Base-by-base conservation (phyloP, 2,329 filamentous ascomycete genomes). In the Gaeumannomyces tritici region DNA sequence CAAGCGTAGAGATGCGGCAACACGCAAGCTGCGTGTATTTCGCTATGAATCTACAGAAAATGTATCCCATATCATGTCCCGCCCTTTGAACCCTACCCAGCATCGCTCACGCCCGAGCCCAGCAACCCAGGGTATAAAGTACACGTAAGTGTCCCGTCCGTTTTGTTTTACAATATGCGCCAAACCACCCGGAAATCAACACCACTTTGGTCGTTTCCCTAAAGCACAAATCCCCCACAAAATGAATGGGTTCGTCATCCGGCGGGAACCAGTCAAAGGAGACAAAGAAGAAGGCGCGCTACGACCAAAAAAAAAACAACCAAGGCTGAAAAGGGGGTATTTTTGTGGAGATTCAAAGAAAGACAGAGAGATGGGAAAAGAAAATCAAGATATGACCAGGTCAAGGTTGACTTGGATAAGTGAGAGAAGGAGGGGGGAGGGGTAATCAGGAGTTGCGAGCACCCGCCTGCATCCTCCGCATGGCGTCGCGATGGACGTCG, bases 401-500 rank as follows among this genome's bases (percentile, higher is more conserved):
- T 51, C 42, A 11, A 51, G 18, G 18, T n/a, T n/a, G 42, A n/a
- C 42, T 15, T 51, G 42, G 21, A 51, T 2, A n/a, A n/a, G 35
- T 4, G 28, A 24, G 57, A 58, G 15, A 33, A 13, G 24, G n/a
- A 26, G 21, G 6, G 0, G 21, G 1, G 21, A 51, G n/a, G n/a
- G 18, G 29, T n/a, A 27, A 24, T 62, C 57, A 67, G 31, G 62
- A n/a, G 55, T 77, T 70, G 66, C 73, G 77, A 1, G 77, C 76
- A 28, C 71, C 67, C 47, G 73, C 75, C 69, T 96, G 92, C 87
- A 97, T 89, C 72, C 81, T 87, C 65, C 89, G 81, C 83, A 97
- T 82, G 1, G 89, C 90, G 66, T 93, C 88, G 26, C 89, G 82
- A 72, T 97, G 93, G 27, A 87, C 82, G 57, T 90, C 88, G 61